A percentile compares a stretch with the other conserved stretches of the same genome.
phyloP scores from a whole-genome alignment of 768 basidiomycete species.

The Lyophyllum shimeji region DNA sequence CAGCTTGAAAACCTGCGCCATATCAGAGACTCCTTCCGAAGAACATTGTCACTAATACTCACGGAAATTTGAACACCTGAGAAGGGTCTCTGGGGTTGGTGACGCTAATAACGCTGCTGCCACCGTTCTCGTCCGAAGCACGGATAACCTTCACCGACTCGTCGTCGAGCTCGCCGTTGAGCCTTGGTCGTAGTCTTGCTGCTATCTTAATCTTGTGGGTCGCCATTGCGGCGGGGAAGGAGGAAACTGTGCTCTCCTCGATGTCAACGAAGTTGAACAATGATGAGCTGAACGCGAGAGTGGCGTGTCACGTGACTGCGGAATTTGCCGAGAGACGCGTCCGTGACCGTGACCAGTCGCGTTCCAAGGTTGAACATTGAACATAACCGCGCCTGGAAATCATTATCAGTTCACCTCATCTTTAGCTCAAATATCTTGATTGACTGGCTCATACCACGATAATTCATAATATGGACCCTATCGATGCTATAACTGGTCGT shows the following conservation, averaged over 20 bases:
- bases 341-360: background rate
- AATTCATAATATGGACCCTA: constrained; percentile 21
- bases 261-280: constrained; percentile 1
- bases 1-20: constrained; percentile 67
- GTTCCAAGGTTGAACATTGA: background rate
- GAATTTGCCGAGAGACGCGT: background rate
- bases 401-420: background rate
- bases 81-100: constrained; percentile 67
- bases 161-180: constrained; percentile 62
- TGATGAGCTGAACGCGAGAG: background rate
- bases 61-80: constrained; percentile 82
- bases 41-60: constrained; percentile 21
- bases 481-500: constrained; percentile 64
- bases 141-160: constrained; percentile 55
- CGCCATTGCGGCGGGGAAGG: constrained; percentile 21
- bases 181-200: constrained; percentile 67
- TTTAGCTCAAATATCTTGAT: background rate
- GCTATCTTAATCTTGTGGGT: constrained; percentile 67
- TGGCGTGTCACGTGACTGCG: constrained; percentile 1
- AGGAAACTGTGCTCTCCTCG: background rate
- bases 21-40: background rate
- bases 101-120: constrained; percentile 57
- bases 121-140: constrained; percentile 32
- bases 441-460: background rate
- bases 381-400: background rate